Evolutionary conservation across 208 protist genomes (phyloP).

Genomic region (Leishmania aethiopica): DNA sequence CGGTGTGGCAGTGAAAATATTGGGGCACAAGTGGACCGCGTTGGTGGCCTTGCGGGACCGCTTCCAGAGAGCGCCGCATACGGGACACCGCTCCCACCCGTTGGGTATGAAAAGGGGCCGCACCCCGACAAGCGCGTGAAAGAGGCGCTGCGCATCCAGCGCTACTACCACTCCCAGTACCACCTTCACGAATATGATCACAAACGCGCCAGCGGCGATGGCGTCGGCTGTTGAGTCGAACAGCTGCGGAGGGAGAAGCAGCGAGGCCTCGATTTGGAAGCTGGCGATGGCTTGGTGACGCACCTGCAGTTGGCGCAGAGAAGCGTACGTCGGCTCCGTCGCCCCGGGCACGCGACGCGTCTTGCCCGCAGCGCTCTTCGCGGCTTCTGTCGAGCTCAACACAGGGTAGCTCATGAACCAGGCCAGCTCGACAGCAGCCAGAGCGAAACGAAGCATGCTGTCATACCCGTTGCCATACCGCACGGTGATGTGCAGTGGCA

Average conservation of each 20-base stretch:
- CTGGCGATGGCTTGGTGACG: slow-evolving; percentile 32
- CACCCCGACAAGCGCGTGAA: slow-evolving; percentile 68
- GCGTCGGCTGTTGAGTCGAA: slow-evolving; percentile 22
- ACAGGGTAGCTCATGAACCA: slow-evolving; percentile 55
- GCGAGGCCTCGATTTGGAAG: slow-evolving; percentile 33
- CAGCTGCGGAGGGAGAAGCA: slow-evolving; percentile 33
- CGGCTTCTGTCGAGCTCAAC: slow-evolving; percentile 7
- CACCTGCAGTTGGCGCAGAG: slow-evolving; percentile 24
- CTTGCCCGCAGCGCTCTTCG: slow-evolving; percentile 18
- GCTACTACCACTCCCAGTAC: slow-evolving; percentile 44
- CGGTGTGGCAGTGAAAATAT: slow-evolving; percentile 15
- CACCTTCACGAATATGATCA: slow-evolving; percentile 40
- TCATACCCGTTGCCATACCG: slow-evolving; percentile 63
- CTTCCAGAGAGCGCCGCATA: slow-evolving; percentile 61
- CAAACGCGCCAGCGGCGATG: slow-evolving; percentile 16
- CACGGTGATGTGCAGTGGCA: slow-evolving; percentile 37
- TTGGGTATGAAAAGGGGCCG: slow-evolving; percentile 60
- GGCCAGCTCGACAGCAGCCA: slow-evolving; percentile 46
- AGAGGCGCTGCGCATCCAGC: slow-evolving; percentile 58
- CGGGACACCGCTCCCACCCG: slow-evolving; percentile 61
- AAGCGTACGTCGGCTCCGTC: slow-evolving; percentile 29
- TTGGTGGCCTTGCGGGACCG: slow-evolving; percentile 18
- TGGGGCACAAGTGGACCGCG: slow-evolving; percentile 30
- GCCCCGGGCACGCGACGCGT: neutral
- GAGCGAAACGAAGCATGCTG: slow-evolving; percentile 39